phyloP scores from a whole-genome alignment of 2,329 filamentous ascomycete species.

The Bisporella sp. region DNA sequence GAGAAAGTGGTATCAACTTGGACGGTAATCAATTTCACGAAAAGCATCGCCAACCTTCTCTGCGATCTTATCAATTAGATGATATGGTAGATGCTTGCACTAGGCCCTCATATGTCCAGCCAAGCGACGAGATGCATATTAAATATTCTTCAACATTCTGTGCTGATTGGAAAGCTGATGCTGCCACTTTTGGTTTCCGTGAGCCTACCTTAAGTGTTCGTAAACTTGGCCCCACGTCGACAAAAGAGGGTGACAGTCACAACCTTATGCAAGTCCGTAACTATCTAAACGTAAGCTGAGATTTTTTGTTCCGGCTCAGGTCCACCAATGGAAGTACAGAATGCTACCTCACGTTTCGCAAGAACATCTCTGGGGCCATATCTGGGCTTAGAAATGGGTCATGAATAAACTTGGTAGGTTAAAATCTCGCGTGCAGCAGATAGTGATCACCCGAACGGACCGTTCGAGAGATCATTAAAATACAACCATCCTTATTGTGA shows the following conservation, averaged over 20 bases:
- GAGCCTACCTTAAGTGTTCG: slow-evolving; percentile 4
- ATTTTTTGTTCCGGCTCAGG: no score
- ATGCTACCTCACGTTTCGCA: no score
- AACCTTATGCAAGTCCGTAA: slow-evolving; percentile 27
- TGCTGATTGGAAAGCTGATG: slow-evolving; percentile 19
- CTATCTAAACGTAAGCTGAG: no score
- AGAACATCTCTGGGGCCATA: no score
- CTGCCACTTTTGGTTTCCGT: slow-evolving; percentile 16
- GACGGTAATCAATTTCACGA: slow-evolving; percentile 15
- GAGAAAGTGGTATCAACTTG: slow-evolving; percentile 17
- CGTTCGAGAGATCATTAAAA: no score
- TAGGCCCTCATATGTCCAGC: slow-evolving; percentile 23
- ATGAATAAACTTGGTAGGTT: no score
- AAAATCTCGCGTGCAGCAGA: no score
- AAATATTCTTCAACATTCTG: slow-evolving; percentile 23
- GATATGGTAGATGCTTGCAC: slow-evolving; percentile 29
- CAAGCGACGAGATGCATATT: slow-evolving; percentile 21
- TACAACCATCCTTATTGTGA: no score
- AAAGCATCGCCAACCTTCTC: slow-evolving; percentile 3
- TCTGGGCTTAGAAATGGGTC: no score
- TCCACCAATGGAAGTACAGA: no score
- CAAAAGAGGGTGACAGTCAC: slow-evolving; percentile 19
- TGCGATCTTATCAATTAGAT: slow-evolving; percentile 17
- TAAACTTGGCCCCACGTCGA: slow-evolving; percentile 9
- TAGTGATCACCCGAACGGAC: no score